A percentile compares a stretch with the other conserved stretches of the same genome.
Conservation (phyloP, 2,329 filamentous ascomycete genomes). For the Helminthosporium solani region DNA sequence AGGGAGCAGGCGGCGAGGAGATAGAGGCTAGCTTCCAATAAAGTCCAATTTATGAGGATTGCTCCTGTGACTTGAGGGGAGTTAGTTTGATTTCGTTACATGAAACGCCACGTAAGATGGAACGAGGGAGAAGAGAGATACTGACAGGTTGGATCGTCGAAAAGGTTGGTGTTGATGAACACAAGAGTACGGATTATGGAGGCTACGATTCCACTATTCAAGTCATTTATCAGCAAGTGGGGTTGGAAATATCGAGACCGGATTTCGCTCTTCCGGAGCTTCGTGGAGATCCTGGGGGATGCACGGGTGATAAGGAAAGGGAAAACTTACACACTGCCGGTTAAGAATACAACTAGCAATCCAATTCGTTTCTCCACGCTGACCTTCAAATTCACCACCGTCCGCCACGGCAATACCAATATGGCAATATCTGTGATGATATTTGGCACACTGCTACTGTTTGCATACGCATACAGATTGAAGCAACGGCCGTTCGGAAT, state of each 20-base stretch:
- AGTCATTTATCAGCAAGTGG: not conserved
- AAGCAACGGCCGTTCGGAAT: conserved; percentile 26
- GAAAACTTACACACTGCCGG: conserved; percentile 25
- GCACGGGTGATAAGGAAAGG: no score
- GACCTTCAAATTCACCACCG: conserved; percentile 23
- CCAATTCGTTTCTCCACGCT: conserved; percentile 19
- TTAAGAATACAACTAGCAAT: conserved; percentile 28
- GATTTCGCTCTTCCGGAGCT: no score
- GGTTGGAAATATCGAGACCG: no score
- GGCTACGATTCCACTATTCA: conserved; percentile 23
- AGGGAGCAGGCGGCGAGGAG: conserved; percentile 26
- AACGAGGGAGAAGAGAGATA: not conserved
- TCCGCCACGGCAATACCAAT: conserved; percentile 23
- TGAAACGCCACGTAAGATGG: no score
- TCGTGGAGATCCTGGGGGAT: no score
- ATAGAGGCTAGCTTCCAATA: conserved; percentile 30
- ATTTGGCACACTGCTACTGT: conserved; percentile 29
- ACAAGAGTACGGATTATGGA: conserved; percentile 27
- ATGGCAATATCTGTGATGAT: conserved; percentile 26
- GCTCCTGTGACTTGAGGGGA: conserved; percentile 12
- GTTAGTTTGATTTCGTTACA: not conserved
- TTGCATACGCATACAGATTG: conserved; percentile 18
- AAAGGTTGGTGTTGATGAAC: conserved; percentile 15
- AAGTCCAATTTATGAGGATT: conserved; percentile 26
- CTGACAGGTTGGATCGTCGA: conserved; percentile 26